Base-by-base conservation (phyloP, 192 early-diverging fungal species). In the Oehlia diaphana region DNA sequence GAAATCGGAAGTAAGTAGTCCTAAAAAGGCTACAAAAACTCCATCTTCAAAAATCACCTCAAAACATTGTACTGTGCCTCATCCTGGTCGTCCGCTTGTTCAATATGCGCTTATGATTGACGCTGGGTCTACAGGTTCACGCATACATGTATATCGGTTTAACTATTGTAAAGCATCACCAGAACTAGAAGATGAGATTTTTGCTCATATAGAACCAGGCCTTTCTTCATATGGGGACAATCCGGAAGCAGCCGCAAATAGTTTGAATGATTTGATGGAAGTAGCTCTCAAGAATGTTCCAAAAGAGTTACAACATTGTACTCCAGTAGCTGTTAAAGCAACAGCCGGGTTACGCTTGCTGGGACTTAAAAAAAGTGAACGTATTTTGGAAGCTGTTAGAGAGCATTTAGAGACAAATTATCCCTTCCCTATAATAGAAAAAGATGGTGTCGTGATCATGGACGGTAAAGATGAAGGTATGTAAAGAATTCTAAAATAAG, bases 131-230 rank as follows among this genome's bases (percentile, higher is more conserved):
- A 96, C 96, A 23, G 97, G 96, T 50, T 98, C 96, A 10, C 95
- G 97, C 26, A 95, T 99, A 79, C 97, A 99, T 82, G 94, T 97
- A 64, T 99, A 98, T 89, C 88, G 91, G 79, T 99, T 99, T 89
- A 96, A 96, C 85, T 92, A 95, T 86, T 99, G 98, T 86, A 92
- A 95, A 74, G 82, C 86, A 12, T 82, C 88, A 3, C 94, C 96
- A 0, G 91, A 92, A 78, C 85, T 99, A 66, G 97, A 99, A 77
- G 87, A 93, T 79, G 98, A 99, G 83, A 86, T 95, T 28, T 99
- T 99, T 84, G 83, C 92, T 50, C 92, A 94, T 80, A 79, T 91
- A 63, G 88, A 94, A 80, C 96, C 96, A 3, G 98, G 98, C 14
- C 88, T 99, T 13, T 96, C 94, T 10, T 85, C 85, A 1, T 95